A percentile compares a stretch with the other conserved stretches of the same genome.
These are phyloP conservation scores for Trichoderma atrobrunneum DNA, from an alignment of 2,329 filamentous ascomycete genomes.

Conservation along the genomic window DNA sequence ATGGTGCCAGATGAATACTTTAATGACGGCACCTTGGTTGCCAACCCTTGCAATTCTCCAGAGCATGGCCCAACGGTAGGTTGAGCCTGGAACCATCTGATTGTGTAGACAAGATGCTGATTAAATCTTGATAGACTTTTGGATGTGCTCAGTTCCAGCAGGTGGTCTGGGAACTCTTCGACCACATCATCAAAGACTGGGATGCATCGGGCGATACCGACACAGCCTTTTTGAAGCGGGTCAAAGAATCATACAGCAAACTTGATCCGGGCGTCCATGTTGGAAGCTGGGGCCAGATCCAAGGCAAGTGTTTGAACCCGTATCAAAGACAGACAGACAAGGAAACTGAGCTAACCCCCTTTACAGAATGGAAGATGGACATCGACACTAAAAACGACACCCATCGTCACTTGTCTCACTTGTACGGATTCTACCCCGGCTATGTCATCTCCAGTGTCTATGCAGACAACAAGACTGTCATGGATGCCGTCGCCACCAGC, in stretches of 20 bases:
- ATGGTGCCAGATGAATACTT: conserved; percentile 49
- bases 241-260: conserved; percentile 27
- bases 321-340: background rate
- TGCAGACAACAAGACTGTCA: conserved; percentile 41
- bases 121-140: conserved; percentile 37
- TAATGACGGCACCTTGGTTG: conserved; percentile 51
- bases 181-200: conserved; percentile 34
- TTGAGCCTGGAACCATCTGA: background rate
- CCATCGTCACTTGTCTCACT: conserved; percentile 49
- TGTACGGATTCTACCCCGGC: conserved; percentile 56
- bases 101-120: background rate
- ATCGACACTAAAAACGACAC: conserved; percentile 20
- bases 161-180: conserved; percentile 44
- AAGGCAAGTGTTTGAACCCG: conserved; percentile 27
- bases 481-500: conserved; percentile 44
- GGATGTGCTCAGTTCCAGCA: conserved; percentile 55
- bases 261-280: conserved; percentile 14
- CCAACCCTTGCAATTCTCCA: conserved; percentile 57
- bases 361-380: conserved; percentile 15
- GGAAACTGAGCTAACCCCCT: background rate
- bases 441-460: conserved; percentile 43
- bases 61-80: conserved; percentile 48
- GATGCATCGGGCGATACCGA: conserved; percentile 28
- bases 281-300: conserved; percentile 19
- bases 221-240: conserved; percentile 29